Conservation (phyloP, 768 basidiomycete genomes). For the Lentinus brumalis region DNA sequence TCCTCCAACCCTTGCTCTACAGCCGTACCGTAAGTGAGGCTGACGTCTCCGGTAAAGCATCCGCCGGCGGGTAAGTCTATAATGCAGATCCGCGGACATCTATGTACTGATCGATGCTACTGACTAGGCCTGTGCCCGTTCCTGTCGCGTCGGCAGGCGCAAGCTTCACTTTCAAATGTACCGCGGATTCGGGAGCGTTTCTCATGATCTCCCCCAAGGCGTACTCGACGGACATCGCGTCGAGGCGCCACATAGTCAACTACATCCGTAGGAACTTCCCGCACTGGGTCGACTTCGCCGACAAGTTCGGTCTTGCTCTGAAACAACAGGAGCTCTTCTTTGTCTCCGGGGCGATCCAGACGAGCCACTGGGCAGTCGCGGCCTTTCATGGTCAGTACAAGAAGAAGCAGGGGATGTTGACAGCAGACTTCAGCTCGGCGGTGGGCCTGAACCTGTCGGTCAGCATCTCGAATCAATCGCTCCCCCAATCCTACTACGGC, state of each 20-base stretch:
- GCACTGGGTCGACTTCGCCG: constrained; percentile 13
- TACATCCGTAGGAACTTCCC: constrained; percentile 14
- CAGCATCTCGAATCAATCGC: not conserved
- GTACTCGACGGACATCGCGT: constrained; percentile 3
- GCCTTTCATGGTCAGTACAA: constrained; percentile 9
- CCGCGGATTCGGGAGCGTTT: constrained; percentile 10
- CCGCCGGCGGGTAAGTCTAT: not conserved
- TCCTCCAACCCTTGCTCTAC: constrained; percentile 2
- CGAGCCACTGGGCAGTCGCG: constrained; percentile 19
- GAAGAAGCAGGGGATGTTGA: not conserved
- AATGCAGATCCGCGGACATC: too few species aligned
- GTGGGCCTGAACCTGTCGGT: not conserved
- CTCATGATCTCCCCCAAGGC: constrained; percentile 1
- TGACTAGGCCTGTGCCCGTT: not conserved
- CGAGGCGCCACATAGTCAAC: constrained; percentile 1
- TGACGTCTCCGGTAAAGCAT: not conserved
- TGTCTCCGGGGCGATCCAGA: too few species aligned
- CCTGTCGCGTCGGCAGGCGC: not conserved
- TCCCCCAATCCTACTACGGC: not conserved
- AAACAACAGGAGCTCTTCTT: constrained; percentile 13
- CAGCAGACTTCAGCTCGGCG: constrained; percentile 2
- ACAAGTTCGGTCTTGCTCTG: constrained; percentile 2
- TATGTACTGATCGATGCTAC: not conserved
- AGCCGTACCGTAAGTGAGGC: constrained; percentile 1
- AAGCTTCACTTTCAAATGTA: constrained; percentile 8